Percentiles rank a stretch among this genome's conserved stretches.
Conservation (phyloP, 768 basidiomycete genomes). For the Tremella mesenterica region DNA sequence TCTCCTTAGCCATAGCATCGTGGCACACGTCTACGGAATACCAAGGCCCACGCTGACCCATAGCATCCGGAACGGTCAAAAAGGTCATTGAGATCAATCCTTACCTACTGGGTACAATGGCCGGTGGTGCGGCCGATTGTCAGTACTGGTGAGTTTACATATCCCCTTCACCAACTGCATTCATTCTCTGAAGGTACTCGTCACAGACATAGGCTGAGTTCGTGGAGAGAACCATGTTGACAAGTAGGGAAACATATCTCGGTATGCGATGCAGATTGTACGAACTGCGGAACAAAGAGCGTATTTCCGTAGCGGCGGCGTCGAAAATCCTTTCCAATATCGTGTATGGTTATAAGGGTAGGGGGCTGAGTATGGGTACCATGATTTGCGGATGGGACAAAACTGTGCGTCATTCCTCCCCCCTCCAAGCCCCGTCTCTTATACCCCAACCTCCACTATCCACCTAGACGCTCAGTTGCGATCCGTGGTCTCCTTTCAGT, state of each 20-base stretch:
- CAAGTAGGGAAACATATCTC: slow-evolving; percentile 91
- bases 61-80: slow-evolving; percentile 94
- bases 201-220: background rate
- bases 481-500: background rate
- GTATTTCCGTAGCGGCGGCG: slow-evolving; percentile 98
- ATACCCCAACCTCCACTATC: background rate
- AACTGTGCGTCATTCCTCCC: slow-evolving; percentile 54
- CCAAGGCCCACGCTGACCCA: background rate
- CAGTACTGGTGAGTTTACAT: slow-evolving; percentile 41
- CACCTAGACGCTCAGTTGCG: background rate
- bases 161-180: background rate
- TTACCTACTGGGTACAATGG: slow-evolving; percentile 98
- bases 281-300: slow-evolving; percentile 87
- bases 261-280: slow-evolving; percentile 95
- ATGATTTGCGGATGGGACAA: slow-evolving; percentile 99
- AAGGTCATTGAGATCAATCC: slow-evolving; percentile 99
- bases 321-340: slow-evolving; percentile 96
- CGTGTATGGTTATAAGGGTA: slow-evolving; percentile 96
- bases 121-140: slow-evolving; percentile 83
- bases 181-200: background rate
- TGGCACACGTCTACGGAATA: background rate
- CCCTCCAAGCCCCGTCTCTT: background rate
- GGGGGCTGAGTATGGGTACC: slow-evolving; percentile 99
- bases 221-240: background rate
- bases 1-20: background rate